Evolutionary conservation across 441 rosid genomes (phyloP), one percentile per base, ranked within the genome.

Genomic region (Pelargonium fulgidum): DNA sequence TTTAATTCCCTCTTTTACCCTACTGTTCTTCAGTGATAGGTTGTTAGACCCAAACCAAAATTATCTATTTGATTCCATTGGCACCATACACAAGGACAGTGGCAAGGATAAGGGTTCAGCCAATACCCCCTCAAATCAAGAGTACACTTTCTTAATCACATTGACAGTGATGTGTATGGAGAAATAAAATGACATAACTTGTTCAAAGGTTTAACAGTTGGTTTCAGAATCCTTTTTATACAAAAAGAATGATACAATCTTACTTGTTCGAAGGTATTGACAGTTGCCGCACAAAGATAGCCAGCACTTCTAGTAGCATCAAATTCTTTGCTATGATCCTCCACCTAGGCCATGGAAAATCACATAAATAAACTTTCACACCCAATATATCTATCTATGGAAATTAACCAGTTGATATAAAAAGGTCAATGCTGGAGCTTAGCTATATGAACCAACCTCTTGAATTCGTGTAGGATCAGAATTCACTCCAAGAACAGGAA

Each of bases 271-370:
- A 93, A 93, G 78, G 84, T 89, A 44, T 87, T 76, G 69, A 87
- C 82, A 20, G 85, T 93, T 71, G 95, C 92, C 20, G 91, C 95
- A 82, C 97, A 93, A 48, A 93, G 84, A 72, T 86, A 86, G 66
- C 97, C 97, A 9, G 89, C 85, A 78, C 97, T 93, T 72, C 97
- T 84, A 66, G 88, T 81, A 24, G 97, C 99, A 77, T 88, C 97
- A 79, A 89, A 93, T 72, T 82, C 91, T 75, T 87, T 77, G 5
- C 84, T 73, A 65, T 83, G 79, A 70, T 81, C 75, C 73, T 85
- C 91, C 68, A 89, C 92, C 98, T 93, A 72, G 66, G 74, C 42
- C 26, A 72, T 36, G 48, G 5, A 64, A 22, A 58, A 47, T 7
- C 29, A 1, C 24, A 69, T 48, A 56, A 66, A 2, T 9, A 58